Evolutionary conservation across 192 early-diverging fungal species (phyloP), one percentile per base, ranked within the genome.

Genomic region (Piromyces sp.): DNA sequence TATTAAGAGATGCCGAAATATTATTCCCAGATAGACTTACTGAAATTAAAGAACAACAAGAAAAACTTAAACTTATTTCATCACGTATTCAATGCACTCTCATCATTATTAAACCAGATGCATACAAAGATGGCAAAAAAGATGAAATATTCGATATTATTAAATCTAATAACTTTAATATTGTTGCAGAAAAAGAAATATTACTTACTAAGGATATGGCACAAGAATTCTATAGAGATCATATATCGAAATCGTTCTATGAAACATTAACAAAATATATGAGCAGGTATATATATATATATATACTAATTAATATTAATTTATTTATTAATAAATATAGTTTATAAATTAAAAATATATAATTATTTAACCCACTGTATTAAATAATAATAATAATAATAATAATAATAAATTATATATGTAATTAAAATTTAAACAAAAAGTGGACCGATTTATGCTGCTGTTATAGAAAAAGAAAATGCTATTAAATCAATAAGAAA

Each of bases 381-480:
- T n/a, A n/a, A n/a, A n/a, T n/a, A n/a, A n/a, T n/a, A n/a, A n/a
- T n/a, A n/a, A n/a, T n/a, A n/a, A n/a, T 36, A 36, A 36, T 36
- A 36, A 36, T 36, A 36, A 36, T 36, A 12, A 36, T 36, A 36
- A 7, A 36, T 36, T n/a, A n/a, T n/a, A n/a, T n/a, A n/a, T n/a
- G n/a, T 36, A 36, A 40, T 40, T 40, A 15, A 40, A 13, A 15
- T 15, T 15, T 15, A 51, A 51, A 51, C 22, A 0, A 15, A 22
- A n/a, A 88, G 89, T 80, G 90, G 89, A 0, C 90, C 89, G 19
- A 79, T 87, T 30, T 83, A 86, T 81, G 85, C 86, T 7, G 85
- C 90, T 30, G 79, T 85, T 33, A 81, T 91, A 14, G 86, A 88
- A 28, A 86, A 88, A 28, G 88, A 87, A 78, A 86, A 89, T 40